These are phyloP conservation scores for Venturia oleaginea DNA, from an alignment of 2,329 filamentous ascomycete genomes.

Conservation along the genomic window DNA sequence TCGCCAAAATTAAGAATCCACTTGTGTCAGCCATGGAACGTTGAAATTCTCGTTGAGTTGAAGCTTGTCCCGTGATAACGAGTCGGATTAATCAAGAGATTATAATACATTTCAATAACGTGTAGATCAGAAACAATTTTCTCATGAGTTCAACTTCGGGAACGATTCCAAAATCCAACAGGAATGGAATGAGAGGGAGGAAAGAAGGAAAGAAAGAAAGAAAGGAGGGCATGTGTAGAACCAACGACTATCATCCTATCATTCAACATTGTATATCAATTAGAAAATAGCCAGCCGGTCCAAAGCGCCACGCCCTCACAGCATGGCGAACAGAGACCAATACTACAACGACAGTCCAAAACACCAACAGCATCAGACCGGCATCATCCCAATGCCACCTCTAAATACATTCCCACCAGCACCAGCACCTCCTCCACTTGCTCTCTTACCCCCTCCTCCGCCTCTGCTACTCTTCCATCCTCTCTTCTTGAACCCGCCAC, in stretches of 20 bases:
- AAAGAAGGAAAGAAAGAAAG: too few relatives aligned
- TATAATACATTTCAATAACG: too few relatives aligned
- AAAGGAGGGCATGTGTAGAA: too few relatives aligned
- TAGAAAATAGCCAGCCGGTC: neutral
- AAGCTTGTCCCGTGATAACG: too few relatives aligned
- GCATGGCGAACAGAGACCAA: neutral
- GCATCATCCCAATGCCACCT: conserved; percentile 30
- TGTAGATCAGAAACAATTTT: too few relatives aligned
- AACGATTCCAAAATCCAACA: too few relatives aligned
- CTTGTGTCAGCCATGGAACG: too few relatives aligned
- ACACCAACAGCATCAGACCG: conserved; percentile 21
- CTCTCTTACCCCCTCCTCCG: conserved; percentile 5
- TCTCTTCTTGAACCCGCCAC: neutral
- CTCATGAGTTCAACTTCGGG: too few relatives aligned
- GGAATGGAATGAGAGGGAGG: too few relatives aligned
- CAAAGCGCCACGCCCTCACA: neutral
- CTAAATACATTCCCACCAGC: conserved; percentile 6
- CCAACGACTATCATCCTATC: neutral
- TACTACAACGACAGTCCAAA: neutral
- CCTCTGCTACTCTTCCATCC: neutral
- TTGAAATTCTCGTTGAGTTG: too few relatives aligned
- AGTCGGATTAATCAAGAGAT: too few relatives aligned
- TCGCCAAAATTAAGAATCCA: too few relatives aligned
- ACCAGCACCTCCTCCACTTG: conserved; percentile 10
- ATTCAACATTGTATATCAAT: neutral